Conservation (phyloP, 129 eudicot genomes). For the Dittrichia graveolens region DNA sequence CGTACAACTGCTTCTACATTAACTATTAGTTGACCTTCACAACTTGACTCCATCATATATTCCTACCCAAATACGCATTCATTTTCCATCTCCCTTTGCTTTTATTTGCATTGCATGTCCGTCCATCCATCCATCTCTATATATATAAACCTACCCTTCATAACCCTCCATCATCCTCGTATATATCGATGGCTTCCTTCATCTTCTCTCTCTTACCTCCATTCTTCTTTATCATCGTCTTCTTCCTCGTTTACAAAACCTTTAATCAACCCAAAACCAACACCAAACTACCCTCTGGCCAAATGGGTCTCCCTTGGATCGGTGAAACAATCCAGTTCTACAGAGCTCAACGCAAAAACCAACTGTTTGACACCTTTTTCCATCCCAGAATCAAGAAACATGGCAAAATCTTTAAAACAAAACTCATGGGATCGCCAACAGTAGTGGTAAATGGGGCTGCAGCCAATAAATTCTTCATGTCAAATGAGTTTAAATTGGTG, state of each 20-base stretch:
- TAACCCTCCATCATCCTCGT: neutral
- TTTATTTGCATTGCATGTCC: conserved; percentile 7
- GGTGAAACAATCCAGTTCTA: conserved; percentile 71
- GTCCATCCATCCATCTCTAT: neutral
- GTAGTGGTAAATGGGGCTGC: conserved; percentile 69
- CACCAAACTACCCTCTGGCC: conserved; percentile 55
- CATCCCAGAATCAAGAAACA: conserved; percentile 54
- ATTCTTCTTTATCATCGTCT: conserved; percentile 24
- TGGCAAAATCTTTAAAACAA: conserved; percentile 70
- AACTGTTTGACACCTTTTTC: conserved; percentile 54
- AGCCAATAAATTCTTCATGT: conserved; percentile 71
- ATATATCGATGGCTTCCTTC: conserved; percentile 32
- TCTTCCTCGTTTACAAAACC: conserved; percentile 35
- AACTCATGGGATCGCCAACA: conserved; percentile 80
- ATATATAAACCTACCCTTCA: neutral
- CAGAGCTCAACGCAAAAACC: conserved; percentile 55
- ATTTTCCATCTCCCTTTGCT: neutral
- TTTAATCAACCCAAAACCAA: conserved; percentile 15
- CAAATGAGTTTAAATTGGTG: conserved; percentile 82
- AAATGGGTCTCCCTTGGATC: conserved; percentile 80
- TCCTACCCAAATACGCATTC: neutral
- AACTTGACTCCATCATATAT: conserved; percentile 15
- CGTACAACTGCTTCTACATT: neutral
- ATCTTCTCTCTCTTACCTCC: conserved; percentile 27
- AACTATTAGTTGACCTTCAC: conserved; percentile 33